Evolutionary conservation across 2,329 filamentous ascomycete genomes (phyloP), one percentile per base, ranked within the genome.

Genomic region (Drechmeria coniospora): DNA sequence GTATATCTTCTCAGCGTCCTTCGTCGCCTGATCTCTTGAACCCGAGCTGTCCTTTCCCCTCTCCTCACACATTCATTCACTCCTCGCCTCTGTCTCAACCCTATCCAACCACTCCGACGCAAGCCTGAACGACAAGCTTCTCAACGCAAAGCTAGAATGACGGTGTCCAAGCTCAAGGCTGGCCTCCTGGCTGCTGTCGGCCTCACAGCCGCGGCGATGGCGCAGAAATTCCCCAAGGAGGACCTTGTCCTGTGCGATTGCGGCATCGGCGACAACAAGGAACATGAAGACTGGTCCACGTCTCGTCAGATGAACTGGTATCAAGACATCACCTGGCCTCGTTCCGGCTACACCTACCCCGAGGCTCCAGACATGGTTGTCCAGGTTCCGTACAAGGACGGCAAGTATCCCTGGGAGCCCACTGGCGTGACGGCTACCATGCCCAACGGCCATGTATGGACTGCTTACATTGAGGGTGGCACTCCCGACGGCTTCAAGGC

Each of bases 291-390:
- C 19, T 58, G 54, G 54, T 58, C 54, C 6, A 58, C 55, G 5
- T 58, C 54, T 24, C 54, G 54, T 22, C 54, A 58, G 36, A 52
- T 58, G 40, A 57, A 58, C 34, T 58, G 55, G 55, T 58, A 58
- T 30, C 29, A 50, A 25, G 46, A 54, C 8, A 45, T 56, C 23
- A 31, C 40, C 19, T 58, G 54, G 54, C 47, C 53, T 10, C 37
- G 41, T 4, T 44, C 44, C 17, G 47, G 43, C 21, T 47, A 47
- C 17, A 38, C 42, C 9, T 53, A 53, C 21, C 53, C 54, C 8
- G 40, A 44, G 10, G 44, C 49, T 15, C 52, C 54, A 8, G 46
- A 56, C 19, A 46, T 56, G 48, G 44, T 48, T 11, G 50, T 56
- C 9, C 44, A 58, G 35, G 43, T 58, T 25, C 54, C 54, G 1